Conservation (phyloP, 768 basidiomycete species). For the Tylopilus felleus region DNA sequence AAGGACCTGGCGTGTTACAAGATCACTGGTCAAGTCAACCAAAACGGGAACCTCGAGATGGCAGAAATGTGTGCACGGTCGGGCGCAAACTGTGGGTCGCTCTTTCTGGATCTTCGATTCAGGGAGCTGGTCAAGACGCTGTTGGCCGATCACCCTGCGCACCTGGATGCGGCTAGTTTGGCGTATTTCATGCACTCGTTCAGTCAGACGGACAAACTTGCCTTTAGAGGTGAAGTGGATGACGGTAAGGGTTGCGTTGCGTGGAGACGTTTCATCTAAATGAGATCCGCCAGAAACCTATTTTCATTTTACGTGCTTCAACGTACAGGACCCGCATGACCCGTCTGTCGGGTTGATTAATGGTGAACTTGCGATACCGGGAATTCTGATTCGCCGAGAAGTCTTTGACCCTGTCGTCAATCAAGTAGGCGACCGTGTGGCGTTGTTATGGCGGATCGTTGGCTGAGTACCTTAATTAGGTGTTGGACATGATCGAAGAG, state of each 20-base stretch:
- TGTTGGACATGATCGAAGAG: slow-evolving; percentile 73
- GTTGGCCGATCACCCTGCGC: slow-evolving; percentile 78
- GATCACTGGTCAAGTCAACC: slow-evolving; percentile 76
- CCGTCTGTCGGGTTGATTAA: slow-evolving; percentile 75
- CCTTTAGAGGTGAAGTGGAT: slow-evolving; percentile 67
- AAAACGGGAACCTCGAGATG: slow-evolving; percentile 80
- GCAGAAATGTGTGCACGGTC: slow-evolving; percentile 88
- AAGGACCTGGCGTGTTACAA: slow-evolving; percentile 56
- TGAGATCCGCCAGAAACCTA: slow-evolving; percentile 52
- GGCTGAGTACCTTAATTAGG: slow-evolving; percentile 40
- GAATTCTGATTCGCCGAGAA: slow-evolving; percentile 70
- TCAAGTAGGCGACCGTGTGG: slow-evolving; percentile 46
- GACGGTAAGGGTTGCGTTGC: slow-evolving; percentile 51
- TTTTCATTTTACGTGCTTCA: slow-evolving; percentile 91
- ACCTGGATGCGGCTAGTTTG: slow-evolving; percentile 76
- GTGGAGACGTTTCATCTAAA: slow-evolving; percentile 6
- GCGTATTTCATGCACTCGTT: slow-evolving; percentile 90
- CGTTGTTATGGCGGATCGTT: neutral
- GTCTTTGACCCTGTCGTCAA: slow-evolving; percentile 88
- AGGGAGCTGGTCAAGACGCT: slow-evolving; percentile 75
- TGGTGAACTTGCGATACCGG: slow-evolving; percentile 81
- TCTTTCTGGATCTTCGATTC: slow-evolving; percentile 87
- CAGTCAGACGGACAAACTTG: slow-evolving; percentile 83
- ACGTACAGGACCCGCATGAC: slow-evolving; percentile 80
- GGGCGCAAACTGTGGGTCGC: slow-evolving; percentile 82